A percentile compares a stretch with the other conserved stretches of the same genome.
Conservation (phyloP, 2,329 filamentous ascomycete genomes). For the Aspergillus bombycis region DNA sequence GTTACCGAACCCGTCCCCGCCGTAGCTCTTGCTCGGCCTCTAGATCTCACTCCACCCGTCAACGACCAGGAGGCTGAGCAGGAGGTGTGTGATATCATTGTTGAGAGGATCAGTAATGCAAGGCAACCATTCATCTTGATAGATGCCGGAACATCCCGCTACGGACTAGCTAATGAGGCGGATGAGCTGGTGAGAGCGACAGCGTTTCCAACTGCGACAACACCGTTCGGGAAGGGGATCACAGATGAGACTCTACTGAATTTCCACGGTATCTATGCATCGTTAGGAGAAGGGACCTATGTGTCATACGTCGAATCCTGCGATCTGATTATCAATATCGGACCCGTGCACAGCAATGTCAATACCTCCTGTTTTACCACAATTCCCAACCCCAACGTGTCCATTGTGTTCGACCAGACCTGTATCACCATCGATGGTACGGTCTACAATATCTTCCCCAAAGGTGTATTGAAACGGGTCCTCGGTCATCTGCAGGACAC, state of each 20-base stretch:
- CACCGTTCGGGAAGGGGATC: constrained; percentile 54
- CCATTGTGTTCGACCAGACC: constrained; percentile 79
- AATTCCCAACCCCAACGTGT: constrained; percentile 72
- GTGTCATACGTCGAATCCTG: constrained; percentile 35
- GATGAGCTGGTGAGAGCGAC: constrained; percentile 49
- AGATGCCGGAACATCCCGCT: constrained; percentile 51
- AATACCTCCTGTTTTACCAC: constrained; percentile 75
- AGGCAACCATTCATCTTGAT: constrained; percentile 56
- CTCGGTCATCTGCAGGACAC: background rate
- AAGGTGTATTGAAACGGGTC: background rate
- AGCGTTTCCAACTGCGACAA: constrained; percentile 52
- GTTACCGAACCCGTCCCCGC: constrained; percentile 36
- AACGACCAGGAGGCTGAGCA: constrained; percentile 27
- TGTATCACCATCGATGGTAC: constrained; percentile 75
- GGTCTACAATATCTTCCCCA: constrained; percentile 74
- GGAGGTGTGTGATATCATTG: constrained; percentile 21
- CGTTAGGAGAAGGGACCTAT: constrained; percentile 37
- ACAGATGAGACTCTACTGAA: constrained; percentile 53
- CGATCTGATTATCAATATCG: constrained; percentile 42
- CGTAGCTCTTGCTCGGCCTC: background rate
- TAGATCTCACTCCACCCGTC: constrained; percentile 16
- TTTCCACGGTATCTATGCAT: constrained; percentile 54
- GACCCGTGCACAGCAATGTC: constrained; percentile 45
- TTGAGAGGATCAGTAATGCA: constrained; percentile 49
- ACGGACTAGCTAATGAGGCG: constrained; percentile 45